Evolutionary conservation across 805 yeast species (phyloP).

Genomic region (Candida ficus): DNA sequence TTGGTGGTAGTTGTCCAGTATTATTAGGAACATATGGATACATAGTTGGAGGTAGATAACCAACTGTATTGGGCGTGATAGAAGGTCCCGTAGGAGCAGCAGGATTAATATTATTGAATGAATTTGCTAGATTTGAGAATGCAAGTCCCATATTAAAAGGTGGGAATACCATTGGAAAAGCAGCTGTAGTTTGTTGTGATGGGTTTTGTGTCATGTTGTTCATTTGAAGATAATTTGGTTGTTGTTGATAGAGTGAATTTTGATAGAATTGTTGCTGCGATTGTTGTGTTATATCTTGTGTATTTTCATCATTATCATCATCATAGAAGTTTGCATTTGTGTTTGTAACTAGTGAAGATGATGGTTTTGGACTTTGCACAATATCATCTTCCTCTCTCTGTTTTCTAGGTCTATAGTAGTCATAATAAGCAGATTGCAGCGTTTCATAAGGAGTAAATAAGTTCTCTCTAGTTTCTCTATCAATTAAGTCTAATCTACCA

Average conservation of each 20-base stretch:
- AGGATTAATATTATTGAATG: neutral
- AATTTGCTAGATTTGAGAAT: too few relatives aligned
- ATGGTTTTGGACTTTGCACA: neutral
- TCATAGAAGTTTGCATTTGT: slow-evolving; percentile 11
- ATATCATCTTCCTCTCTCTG: slow-evolving; percentile 19
- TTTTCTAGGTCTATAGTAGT: slow-evolving; percentile 18
- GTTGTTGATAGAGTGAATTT: too few relatives aligned
- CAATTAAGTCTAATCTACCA: slow-evolving; percentile 25
- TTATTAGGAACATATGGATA: neutral
- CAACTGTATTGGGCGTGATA: neutral
- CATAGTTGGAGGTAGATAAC: neutral
- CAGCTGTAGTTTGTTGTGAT: neutral
- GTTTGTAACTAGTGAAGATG: neutral
- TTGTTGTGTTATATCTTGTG: neutral
- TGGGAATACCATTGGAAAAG: neutral
- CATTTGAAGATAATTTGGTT: neutral
- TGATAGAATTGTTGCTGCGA: neutral
- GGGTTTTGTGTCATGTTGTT: neutral
- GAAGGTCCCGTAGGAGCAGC: too few relatives aligned
- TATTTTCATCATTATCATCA: neutral
- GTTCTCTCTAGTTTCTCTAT: slow-evolving; percentile 10
- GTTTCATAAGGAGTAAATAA: slow-evolving; percentile 13
- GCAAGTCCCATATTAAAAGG: neutral
- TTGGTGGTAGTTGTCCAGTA: neutral
- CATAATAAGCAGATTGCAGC: slow-evolving; percentile 18